Evolutionary conservation across 129 eudicot genomes (phyloP), one percentile per base, ranked within the genome.

Genomic region (Logfia minima): DNA sequence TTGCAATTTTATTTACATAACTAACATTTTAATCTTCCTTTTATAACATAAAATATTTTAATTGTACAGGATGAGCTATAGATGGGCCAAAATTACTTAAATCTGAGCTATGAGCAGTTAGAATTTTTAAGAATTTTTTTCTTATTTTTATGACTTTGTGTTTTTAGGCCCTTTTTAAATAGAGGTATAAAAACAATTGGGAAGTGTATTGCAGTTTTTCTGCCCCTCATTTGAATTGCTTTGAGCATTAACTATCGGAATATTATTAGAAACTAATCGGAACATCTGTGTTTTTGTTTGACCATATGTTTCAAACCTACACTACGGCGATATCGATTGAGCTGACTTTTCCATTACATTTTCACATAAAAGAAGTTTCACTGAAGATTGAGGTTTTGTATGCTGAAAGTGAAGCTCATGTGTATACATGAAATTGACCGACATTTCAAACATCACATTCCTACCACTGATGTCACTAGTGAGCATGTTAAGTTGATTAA

Each of bases 61-160:
- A 48, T 48, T 48, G 17, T 84, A 81, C 92, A 88, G 92, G 92
- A 88, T 83, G 92, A 88, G 75, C 92, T 88, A 62, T 88, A 82
- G 83, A 77, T 74, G 64, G 75, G 10, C 23, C 60, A 48, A 48
- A 45, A 48, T 2, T 48, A 21, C 63, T 58, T 58, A 3, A 58
- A n/a, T 22, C 63, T 58, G 63, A 58, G 28, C 28, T 19, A 58
- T 58, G 63, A 58, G 23, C 63, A 58, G 26, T 21, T 58, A 58
- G 63, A 18, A 21, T 8, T 58, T 56, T 58, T 58, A 58, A n/a
- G 63, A 58, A 2, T 58, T 58, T 58, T n/a, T 58, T 58, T 7
- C 28, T 58, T 14, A 11, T 14, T 14, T 58, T 58, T n/a, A 22
- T 58, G 63, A 58, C 63, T 56, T 18, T 18, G 59, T 17, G 61